Conservation (phyloP, 2,329 filamentous ascomycete genomes). For the Cladosporium phlei region DNA sequence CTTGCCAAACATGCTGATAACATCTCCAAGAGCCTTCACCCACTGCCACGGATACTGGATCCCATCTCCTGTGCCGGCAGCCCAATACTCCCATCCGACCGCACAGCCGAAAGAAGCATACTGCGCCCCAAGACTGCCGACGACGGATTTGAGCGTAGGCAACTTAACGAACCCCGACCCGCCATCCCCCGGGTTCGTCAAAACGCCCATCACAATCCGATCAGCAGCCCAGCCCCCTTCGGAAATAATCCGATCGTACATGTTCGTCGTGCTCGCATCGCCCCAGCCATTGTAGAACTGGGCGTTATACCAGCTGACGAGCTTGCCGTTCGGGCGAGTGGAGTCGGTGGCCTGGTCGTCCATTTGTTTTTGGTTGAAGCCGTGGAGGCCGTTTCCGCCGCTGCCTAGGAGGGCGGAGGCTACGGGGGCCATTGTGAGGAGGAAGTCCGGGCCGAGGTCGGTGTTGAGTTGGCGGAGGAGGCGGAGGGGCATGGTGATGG, state of each 20-base stretch:
- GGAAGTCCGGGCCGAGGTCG: constrained; percentile 27
- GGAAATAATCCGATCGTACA: constrained; percentile 25
- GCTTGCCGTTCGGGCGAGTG: constrained; percentile 23
- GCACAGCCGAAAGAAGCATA: constrained; percentile 25
- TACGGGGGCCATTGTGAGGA: constrained; percentile 31
- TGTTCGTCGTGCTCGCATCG: constrained; percentile 20
- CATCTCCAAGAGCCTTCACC: constrained; percentile 7
- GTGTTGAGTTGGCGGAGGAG: constrained; percentile 24
- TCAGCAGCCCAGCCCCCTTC: constrained; percentile 20
- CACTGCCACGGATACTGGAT: constrained; percentile 2
- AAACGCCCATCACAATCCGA: constrained; percentile 25
- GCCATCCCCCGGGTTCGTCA: constrained; percentile 24
- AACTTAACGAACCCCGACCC: constrained; percentile 25
- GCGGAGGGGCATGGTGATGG: constrained; percentile 22
- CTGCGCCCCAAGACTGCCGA: constrained; percentile 21
- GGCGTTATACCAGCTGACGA: constrained; percentile 29
- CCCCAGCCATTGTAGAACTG: constrained; percentile 32
- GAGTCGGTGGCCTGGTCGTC: constrained; percentile 21
- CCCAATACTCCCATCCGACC: constrained; percentile 30
- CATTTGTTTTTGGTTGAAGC: constrained; percentile 23
- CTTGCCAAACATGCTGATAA: background rate
- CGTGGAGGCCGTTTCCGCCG: constrained; percentile 20
- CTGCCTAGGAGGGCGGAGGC: constrained; percentile 22
- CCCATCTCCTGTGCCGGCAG: constrained; percentile 19
- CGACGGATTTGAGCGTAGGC: constrained; percentile 17